Percentiles rank a stretch among this genome's conserved stretches.
phyloP scores from a whole-genome alignment of 1,139 yeast genomes.

The Geotrichum siamense region DNA sequence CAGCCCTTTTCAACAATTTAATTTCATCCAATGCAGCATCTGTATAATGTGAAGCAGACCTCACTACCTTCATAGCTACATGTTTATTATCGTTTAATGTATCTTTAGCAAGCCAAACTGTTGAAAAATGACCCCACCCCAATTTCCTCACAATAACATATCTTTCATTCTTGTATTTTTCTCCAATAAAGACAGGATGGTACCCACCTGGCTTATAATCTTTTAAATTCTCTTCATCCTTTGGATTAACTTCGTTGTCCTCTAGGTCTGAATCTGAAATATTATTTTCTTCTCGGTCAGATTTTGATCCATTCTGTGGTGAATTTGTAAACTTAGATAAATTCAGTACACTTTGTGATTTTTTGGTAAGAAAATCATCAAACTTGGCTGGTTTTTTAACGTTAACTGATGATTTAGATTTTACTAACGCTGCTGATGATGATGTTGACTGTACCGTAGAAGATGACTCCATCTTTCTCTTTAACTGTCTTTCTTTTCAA shows the following conservation, averaged over 20 bases:
- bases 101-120: slow-evolving; percentile 81
- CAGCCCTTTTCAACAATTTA: slow-evolving; percentile 47
- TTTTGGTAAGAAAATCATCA: neutral
- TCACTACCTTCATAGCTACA: slow-evolving; percentile 79
- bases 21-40: slow-evolving; percentile 88
- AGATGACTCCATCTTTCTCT: neutral
- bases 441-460: neutral
- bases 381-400: neutral
- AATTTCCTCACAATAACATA: slow-evolving; percentile 68
- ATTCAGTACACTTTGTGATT: slow-evolving; percentile 1
- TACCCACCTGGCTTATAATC: slow-evolving; percentile 83
- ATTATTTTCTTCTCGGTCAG: neutral
- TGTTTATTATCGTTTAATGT: slow-evolving; percentile 39
- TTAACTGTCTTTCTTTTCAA: no score
- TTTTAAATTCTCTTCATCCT: slow-evolving; percentile 56
- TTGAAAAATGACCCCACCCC: slow-evolving; percentile 90
- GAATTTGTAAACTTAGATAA: neutral
- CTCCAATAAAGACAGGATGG: slow-evolving; percentile 78
- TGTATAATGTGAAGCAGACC: slow-evolving; percentile 60
- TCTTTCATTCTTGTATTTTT: slow-evolving; percentile 48
- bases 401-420: slow-evolving; percentile 3
- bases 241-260: slow-evolving; percentile 16
- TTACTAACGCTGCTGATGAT: neutral
- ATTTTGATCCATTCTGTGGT: neutral
- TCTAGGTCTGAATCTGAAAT: slow-evolving; percentile 11